Percentiles rank a stretch among this genome's conserved stretches.
Conservation (phyloP, 768 basidiomycete species). For the Dentipellis fragilis region DNA sequence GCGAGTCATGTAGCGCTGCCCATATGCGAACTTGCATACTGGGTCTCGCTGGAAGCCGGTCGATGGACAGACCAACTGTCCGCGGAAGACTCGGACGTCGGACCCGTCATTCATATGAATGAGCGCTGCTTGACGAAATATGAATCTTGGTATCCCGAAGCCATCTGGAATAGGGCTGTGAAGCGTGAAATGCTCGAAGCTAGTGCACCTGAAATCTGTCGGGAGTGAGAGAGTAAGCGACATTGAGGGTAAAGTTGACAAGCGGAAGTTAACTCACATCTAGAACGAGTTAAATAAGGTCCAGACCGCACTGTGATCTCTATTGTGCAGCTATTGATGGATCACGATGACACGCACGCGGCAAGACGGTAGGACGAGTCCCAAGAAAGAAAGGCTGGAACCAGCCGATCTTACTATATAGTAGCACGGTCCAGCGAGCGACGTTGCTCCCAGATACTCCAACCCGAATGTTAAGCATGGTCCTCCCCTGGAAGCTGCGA, state of each 20-base stretch:
- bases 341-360: no score
- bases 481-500: no score
- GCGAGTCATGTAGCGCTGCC: background rate
- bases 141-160: background rate
- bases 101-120: background rate
- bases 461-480: no score
- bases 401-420: no score
- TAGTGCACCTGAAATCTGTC: background rate
- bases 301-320: no score
- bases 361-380: no score
- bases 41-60: background rate
- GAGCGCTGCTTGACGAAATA: background rate
- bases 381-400: no score
- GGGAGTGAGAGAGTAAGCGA: background rate
- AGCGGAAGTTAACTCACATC: no score
- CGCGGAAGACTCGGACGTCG: background rate
- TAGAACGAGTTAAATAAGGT: no score
- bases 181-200: background rate
- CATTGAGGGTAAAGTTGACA: background rate
- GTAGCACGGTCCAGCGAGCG: no score
- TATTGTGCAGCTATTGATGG: no score
- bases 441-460: no score
- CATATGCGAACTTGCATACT: background rate
- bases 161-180: background rate
- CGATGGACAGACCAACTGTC: background rate